These are phyloP conservation scores for Lentinula novae-zelandiae DNA, from an alignment of 1,284 basidiomycete species.

Conservation along the genomic window DNA sequence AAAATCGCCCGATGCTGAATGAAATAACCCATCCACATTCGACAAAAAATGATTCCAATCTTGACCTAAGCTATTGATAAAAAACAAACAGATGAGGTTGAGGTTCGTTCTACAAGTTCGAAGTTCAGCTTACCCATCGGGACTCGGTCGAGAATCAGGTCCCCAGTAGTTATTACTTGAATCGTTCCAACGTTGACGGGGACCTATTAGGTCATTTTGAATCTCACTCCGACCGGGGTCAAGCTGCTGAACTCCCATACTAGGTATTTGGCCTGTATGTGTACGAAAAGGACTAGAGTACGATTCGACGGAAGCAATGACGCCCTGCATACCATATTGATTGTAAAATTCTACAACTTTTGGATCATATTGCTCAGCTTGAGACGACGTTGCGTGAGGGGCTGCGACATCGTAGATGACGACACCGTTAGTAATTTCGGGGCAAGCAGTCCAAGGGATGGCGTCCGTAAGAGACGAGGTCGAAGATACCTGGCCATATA, in stretches of 20 bases:
- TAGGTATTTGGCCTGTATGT: not conserved
- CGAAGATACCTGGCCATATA: not conserved
- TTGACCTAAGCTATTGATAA: not conserved
- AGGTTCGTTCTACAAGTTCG: not conserved
- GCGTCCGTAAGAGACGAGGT: not conserved
- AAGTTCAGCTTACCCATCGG: not conserved
- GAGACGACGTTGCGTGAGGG: not conserved
- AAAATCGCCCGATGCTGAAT: not conserved
- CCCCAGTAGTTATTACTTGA: not conserved
- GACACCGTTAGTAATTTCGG: not conserved
- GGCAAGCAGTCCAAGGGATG: not conserved
- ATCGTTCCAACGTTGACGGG: not conserved
- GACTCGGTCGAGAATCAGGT: not conserved
- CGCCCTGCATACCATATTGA: constrained; percentile 1
- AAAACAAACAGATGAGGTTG: not conserved
- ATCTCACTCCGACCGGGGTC: not conserved
- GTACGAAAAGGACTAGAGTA: not conserved
- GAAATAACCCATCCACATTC: constrained; percentile 8
- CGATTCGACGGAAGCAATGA: constrained; percentile 4
- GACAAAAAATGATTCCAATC: constrained; percentile 10
- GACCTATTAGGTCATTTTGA: not conserved
- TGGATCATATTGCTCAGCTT: not conserved
- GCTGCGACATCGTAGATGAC: not conserved
- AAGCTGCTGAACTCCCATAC: not conserved
- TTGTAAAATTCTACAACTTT: not conserved